These are phyloP conservation scores for Dictyostelium capitatum DNA, from an alignment of 78 protist species.

Conservation along the genomic window DNA sequence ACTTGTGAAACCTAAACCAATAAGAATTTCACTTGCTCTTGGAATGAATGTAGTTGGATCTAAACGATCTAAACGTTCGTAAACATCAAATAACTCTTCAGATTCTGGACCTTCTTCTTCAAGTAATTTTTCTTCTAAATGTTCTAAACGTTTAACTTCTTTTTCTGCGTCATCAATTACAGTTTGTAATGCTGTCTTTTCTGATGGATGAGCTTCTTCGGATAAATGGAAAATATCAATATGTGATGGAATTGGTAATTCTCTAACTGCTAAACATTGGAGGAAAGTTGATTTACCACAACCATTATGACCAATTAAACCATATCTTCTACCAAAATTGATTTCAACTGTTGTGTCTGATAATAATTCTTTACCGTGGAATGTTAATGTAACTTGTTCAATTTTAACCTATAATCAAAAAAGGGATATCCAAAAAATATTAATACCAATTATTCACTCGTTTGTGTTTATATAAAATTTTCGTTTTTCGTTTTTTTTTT, in stretches of 20 bases:
- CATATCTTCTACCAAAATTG: conserved; percentile 91
- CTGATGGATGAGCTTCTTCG: conserved; percentile 72
- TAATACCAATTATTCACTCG: not conserved
- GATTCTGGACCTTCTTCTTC: conserved; percentile 68
- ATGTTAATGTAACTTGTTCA: conserved; percentile 78
- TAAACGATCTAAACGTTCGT: conserved; percentile 87
- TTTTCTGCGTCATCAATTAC: conserved; percentile 83
- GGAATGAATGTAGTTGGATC: conserved; percentile 82
- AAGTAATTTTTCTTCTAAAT: conserved; percentile 40
- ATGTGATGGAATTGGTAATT: conserved; percentile 90
- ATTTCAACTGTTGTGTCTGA: conserved; percentile 72
- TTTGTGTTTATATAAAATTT: not conserved
- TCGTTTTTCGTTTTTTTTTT: not conserved
- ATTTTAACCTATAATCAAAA: conserved; percentile 43
- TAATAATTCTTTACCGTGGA: conserved; percentile 76
- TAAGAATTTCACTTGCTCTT: conserved; percentile 89
- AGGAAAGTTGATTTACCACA: conserved; percentile 93
- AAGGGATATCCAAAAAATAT: too few relatives aligned
- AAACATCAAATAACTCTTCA: conserved; percentile 75
- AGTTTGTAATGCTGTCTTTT: conserved; percentile 83
- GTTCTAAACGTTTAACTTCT: conserved; percentile 69
- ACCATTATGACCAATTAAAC: conserved; percentile 95
- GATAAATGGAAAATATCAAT: conserved; percentile 78
- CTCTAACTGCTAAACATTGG: conserved; percentile 84
- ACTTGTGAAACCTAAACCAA: conserved; percentile 91